phyloP scores from a whole-genome alignment of 805 yeast species.

The Zygosaccharomyces rouxii region DNA sequence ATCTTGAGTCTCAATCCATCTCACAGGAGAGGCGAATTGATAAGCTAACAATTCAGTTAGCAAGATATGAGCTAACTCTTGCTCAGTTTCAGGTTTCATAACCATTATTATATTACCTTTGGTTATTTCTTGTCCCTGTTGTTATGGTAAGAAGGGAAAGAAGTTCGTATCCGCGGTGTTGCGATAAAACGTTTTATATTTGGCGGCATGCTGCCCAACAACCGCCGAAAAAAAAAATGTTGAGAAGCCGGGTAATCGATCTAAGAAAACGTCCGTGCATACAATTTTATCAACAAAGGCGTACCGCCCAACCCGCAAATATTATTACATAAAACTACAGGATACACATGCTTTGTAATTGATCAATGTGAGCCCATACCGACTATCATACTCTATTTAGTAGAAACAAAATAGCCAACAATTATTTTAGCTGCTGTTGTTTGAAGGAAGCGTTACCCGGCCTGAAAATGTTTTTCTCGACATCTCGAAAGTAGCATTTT shows the following conservation, averaged over 20 bases:
- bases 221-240: constrained; percentile 7
- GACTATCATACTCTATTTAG: too few relatives aligned
- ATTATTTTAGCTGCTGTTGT: too few relatives aligned
- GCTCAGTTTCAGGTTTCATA: constrained; percentile 87
- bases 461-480: not conserved
- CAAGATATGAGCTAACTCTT: constrained; percentile 91
- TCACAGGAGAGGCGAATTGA: constrained; percentile 98
- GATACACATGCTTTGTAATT: too few relatives aligned
- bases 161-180: not conserved
- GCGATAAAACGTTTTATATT: constrained; percentile 1
- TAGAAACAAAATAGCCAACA: too few relatives aligned
- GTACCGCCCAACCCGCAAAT: too few relatives aligned
- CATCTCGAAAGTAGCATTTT: not conserved
- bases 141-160: not conserved
- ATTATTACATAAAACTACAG: too few relatives aligned
- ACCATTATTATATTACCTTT: constrained; percentile 10
- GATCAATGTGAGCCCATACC: too few relatives aligned
- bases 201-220: constrained; percentile 7
- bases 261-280: not conserved
- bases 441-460: not conserved
- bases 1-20: constrained; percentile 99
- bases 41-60: constrained; percentile 95
- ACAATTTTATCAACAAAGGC: too few relatives aligned
- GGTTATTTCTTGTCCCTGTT: not conserved
- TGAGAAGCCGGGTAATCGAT: constrained; percentile 3